Evolutionary conservation across 177 flowering plant genomes (phyloP), one percentile per base, ranked within the genome.

Genomic region (Vitis hybrid): DNA sequence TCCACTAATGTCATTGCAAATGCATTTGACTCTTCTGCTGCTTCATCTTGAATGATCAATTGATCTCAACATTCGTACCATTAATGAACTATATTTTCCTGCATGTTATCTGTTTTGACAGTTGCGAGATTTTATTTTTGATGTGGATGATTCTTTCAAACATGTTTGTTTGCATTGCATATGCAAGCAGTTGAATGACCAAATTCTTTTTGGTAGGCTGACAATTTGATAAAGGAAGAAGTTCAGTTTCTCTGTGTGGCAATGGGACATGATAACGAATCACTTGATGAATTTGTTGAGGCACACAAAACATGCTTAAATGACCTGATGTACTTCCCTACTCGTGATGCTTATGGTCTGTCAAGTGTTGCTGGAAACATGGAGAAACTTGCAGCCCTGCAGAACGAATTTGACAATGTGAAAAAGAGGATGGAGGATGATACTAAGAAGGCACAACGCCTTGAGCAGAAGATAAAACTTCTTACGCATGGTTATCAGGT

Each of bases 301-400:
- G 97, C 97, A 15, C 99, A 89, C 76, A 86, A 71, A 60, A 88
- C 97, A 10, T 91, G 94, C 74, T 72, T 89, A 64, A 87, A 84
- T 72, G 99, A 93, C 82, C 88, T 95, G 67, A 87, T 91, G 94
- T 95, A 88, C 80, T 91, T 95, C 68, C 98, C 97, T 10, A 81
- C 85, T 18, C 93, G 99, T 18, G 81, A 81, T 83, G 86, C 90
- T 65, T 93, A 87, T 86, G 98, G 96, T 70, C 95, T 93, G 49
- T 81, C 98, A 8, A 93, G 98, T 76, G 99, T 95, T 76, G 98
- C 99, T 75, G 91, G 83, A 65, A 89, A 86, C 60, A 73, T 68
- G 80, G 99, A 95, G 78, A 95, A 95, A 75, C 84, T 91, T 57
- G 77, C 86, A 2, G 96, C 98, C 45, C 71, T 91, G 72, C 97